phyloP scores from a whole-genome alignment of 1,284 basidiomycete species.

The Abortiporus biennis region DNA sequence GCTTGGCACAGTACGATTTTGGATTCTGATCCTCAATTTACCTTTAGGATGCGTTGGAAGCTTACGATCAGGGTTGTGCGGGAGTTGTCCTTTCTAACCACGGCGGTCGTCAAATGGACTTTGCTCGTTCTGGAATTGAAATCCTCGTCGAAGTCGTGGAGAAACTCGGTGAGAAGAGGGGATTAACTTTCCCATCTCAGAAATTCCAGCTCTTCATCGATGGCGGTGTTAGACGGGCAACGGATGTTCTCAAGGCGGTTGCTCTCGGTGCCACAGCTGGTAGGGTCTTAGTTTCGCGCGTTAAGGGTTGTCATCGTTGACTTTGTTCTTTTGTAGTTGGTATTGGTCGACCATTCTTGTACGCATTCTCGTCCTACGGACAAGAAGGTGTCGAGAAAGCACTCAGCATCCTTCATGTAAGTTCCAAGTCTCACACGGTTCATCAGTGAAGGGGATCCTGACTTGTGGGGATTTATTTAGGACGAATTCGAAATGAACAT shows the following conservation, averaged over 20 bases:
- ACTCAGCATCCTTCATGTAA: constrained; percentile 68
- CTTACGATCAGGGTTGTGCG: constrained; percentile 77
- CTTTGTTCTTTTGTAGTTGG: constrained; percentile 27
- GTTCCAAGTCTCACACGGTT: too few species aligned
- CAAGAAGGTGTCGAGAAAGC: constrained; percentile 74
- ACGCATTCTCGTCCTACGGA: constrained; percentile 86
- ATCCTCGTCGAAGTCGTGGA: constrained; percentile 84
- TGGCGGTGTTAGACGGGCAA: constrained; percentile 87
- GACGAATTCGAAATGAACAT: constrained; percentile 94
- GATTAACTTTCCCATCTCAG: constrained; percentile 50
- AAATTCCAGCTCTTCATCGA: constrained; percentile 88
- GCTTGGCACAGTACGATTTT: background rate
- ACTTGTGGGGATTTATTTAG: too few species aligned
- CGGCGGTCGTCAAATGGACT: constrained; percentile 90
- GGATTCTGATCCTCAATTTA: background rate
- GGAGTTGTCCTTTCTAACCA: constrained; percentile 92
- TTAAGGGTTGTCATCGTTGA: background rate
- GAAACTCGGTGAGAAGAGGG: constrained; percentile 65
- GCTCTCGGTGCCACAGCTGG: constrained; percentile 90
- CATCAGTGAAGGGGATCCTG: too few species aligned
- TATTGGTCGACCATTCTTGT: constrained; percentile 78
- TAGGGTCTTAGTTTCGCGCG: constrained; percentile 20
- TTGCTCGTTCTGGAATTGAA: constrained; percentile 86
- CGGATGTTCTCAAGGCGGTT: constrained; percentile 88
- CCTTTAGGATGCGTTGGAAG: constrained; percentile 75